Evolutionary conservation across 441 rosid species (phyloP), one percentile per base, ranked within the genome.

Genomic region (Gossypium gossypioides): DNA sequence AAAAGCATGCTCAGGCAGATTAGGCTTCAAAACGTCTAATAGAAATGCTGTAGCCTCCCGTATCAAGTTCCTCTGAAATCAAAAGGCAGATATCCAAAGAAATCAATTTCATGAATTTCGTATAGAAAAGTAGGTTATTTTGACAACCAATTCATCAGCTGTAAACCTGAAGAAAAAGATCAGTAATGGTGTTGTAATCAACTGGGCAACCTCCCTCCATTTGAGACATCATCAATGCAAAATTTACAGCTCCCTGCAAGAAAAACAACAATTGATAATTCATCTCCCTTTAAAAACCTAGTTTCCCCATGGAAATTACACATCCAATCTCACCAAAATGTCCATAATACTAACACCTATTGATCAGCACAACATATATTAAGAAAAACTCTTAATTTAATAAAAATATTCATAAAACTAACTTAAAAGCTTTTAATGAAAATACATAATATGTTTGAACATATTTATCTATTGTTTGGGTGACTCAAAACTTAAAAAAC

Each of bases 221-320:
- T 91, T 96, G 98, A 61, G 99, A 91, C 99, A 96, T 96, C 98
- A 93, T 96, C 80, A 96, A 78, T 55, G 99, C 96, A 86, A 96
- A 96, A 79, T 96, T 96, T 61, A 96, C 96, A 62, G 99, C 98
- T 50, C 99, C 99, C 99, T 96, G 81, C 75, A 81, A 70, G 52
- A 72, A 77, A 42, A 68, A 72, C 64, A 56, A 60, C 16, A 21
- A 61, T 6, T 18, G 6, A 29, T 52, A 9, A 54, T 59, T 32
- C 19, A 78, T 50, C 6, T 64, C 68, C 10, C 13, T 22, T 0
- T 12, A 65, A 56, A 21, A 73, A 44, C 6, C 15, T 55, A 54
- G 4, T 18, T 73, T 65, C 42, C 15, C 64, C 15, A 42, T 3
- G 56, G n/a, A 40, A 73, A 42, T 55, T 55, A 37, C 37, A 52